Evolutionary conservation across 78 protist species (phyloP), one percentile per base, ranked within the genome.

Genomic region (Paratrimastix pyriformis): DNA sequence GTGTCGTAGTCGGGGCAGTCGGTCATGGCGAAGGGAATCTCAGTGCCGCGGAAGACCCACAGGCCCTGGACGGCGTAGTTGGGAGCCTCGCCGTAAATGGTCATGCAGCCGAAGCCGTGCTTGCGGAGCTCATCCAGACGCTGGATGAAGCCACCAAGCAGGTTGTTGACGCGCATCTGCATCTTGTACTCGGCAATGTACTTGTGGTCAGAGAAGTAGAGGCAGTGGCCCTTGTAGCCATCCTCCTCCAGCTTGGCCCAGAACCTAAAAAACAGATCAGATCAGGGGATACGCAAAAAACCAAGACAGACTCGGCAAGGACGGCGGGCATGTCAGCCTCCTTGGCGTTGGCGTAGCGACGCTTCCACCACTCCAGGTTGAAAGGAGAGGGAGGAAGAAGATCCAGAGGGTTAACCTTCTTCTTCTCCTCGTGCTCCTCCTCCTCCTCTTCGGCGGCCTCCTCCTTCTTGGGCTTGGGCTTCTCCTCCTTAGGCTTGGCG

Each of bases 391-490:
- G 24, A n/a, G 58, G 58, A 52, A 52, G 58, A 24, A 52, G 26
- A 52, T 52, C 58, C 24, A 52, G 58, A n/a, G 58, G 58, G 58
- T 52, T 52, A n/a, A n/a, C 37, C 26, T 52, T 52, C 26, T 52
- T 52, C 58, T 52, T 52, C n/a, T n/a, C n/a, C n/a, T n/a, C n/a
- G n/a, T n/a, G n/a, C n/a, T n/a, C n/a, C 65, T 54, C 70, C n/a
- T 43, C 60, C 21, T 45, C 74, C 45, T 60, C 38, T 45, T 60
- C 38, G 32, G 48, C 68, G 30, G 54, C 60, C 60, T 69, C 74
- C 60, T 69, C 74, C 46, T 46, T 38, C 65, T 45, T 48, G 30
- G 32, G 33, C 60, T 46, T 72, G 15, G 40, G 13, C 44, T 5
- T 38, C 48, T 48, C 35, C n/a, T n/a, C n/a, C n/a, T n/a, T n/a